phyloP scores from a whole-genome alignment of 2,329 filamentous ascomycete species.

The Pseudogymnoascus sp. region DNA sequence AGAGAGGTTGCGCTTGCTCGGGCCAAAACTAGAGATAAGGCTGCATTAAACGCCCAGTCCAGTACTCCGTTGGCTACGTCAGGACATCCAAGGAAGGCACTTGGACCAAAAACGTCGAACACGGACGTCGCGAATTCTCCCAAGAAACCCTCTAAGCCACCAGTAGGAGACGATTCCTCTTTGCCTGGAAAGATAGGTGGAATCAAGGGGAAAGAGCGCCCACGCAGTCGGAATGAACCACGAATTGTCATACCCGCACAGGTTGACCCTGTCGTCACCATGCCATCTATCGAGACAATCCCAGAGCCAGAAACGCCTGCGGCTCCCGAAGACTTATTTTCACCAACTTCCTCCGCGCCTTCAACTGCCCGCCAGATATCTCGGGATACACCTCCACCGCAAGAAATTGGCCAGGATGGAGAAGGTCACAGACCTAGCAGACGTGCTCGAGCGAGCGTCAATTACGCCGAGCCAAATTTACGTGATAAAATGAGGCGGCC shows the following conservation, averaged over 20 bases:
- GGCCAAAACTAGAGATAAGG: conserved; percentile 19
- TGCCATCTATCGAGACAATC: conserved; percentile 26
- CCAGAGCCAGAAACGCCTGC: conserved; percentile 29
- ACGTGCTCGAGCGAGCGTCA: conserved; percentile 59
- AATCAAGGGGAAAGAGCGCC: conserved; percentile 13
- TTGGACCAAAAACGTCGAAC: conserved; percentile 49
- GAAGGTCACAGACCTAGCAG: conserved; percentile 57
- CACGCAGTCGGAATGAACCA: conserved; percentile 15
- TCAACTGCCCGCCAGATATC: conserved; percentile 23
- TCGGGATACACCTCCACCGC: conserved; percentile 51
- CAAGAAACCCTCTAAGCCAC: conserved; percentile 38
- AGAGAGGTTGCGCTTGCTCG: conserved; percentile 22
- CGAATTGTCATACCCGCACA: conserved; percentile 11
- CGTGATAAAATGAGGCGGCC: conserved; percentile 77
- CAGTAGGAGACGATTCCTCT: conserved; percentile 27
- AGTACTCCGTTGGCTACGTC: conserved; percentile 5
- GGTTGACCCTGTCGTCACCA: conserved; percentile 11
- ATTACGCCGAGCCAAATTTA: conserved; percentile 75
- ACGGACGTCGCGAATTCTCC: conserved; percentile 48
- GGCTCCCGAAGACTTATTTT: conserved; percentile 33
- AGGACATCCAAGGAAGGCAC: conserved; percentile 21
- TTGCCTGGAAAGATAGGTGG: neutral
- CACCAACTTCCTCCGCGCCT: conserved; percentile 42
- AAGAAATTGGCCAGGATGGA: conserved; percentile 45
- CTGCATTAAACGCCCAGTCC: neutral